phyloP scores from a whole-genome alignment of 805 yeast species.

The Nakazawaea holstii region DNA sequence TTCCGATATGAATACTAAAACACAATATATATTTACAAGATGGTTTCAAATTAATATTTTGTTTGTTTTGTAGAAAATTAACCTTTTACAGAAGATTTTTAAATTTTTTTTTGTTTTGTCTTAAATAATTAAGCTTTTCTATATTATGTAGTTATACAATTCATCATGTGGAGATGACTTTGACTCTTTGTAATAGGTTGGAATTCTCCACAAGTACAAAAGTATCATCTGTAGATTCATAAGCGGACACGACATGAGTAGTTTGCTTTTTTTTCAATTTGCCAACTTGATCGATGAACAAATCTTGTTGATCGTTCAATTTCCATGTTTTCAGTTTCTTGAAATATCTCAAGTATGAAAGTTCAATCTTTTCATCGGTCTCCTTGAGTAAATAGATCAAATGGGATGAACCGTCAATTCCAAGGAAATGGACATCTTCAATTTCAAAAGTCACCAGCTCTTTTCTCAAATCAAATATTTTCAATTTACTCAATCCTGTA shows the following conservation, averaged over 20 bases:
- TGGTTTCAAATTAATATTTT: too few relatives aligned
- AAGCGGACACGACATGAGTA: conserved; percentile 3
- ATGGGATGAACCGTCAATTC: conserved; percentile 6
- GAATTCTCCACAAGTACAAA: conserved; percentile 1
- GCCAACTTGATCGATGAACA: neutral
- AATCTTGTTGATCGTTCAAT: neutral
- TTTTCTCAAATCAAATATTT: conserved; percentile 48
- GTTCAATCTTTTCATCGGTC: neutral
- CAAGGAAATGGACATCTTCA: neutral
- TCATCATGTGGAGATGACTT: neutral
- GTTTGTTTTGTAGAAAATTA: too few relatives aligned
- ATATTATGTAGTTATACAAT: too few relatives aligned
- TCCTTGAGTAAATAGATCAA: conserved; percentile 1
- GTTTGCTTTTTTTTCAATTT: conserved; percentile 4
- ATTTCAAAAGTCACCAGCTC: conserved; percentile 3
- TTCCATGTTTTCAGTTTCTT: conserved; percentile 9
- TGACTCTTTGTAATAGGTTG: neutral
- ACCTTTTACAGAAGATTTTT: too few relatives aligned
- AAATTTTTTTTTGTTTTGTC: too few relatives aligned
- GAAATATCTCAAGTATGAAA: conserved; percentile 4
- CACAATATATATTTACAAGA: too few relatives aligned
- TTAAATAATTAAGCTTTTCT: too few relatives aligned
- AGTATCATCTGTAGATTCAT: neutral
- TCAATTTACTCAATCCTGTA: conserved; percentile 21
- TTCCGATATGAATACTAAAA: too few relatives aligned